Conservation (phyloP, 768 basidiomycete species). For the Cyclocybe cylindracea region DNA sequence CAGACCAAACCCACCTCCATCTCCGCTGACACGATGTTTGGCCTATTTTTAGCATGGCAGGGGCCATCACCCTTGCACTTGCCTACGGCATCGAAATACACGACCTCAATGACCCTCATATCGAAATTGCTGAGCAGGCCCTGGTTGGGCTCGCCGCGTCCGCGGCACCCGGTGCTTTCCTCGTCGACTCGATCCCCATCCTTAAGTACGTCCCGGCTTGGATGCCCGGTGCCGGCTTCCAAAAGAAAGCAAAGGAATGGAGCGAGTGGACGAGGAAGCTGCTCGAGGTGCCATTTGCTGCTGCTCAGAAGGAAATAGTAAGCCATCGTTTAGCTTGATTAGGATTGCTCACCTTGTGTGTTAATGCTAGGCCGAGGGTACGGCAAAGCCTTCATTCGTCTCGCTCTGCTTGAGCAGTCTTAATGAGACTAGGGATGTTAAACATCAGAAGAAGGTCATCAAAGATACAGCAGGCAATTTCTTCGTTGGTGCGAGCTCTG, state of each 20-base stretch:
- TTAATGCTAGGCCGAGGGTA: conserved; percentile 8
- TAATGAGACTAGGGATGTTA: conserved; percentile 5
- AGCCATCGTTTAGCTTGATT: not conserved
- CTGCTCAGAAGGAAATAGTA: conserved; percentile 18
- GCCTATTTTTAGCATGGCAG: too few relatives aligned
- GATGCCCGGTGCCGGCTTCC: conserved; percentile 41
- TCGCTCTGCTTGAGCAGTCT: conserved; percentile 13
- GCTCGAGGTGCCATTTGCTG: conserved; percentile 16
- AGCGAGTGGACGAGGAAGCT: conserved; percentile 11
- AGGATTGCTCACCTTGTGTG: not conserved
- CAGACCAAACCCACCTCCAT: too few relatives aligned
- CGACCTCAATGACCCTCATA: conserved; percentile 34
- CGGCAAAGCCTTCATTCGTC: conserved; percentile 12
- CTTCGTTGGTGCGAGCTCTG: conserved; percentile 4
- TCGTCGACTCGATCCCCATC: conserved; percentile 24
- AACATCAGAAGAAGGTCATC: conserved; percentile 12
- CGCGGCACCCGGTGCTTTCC: conserved; percentile 24
- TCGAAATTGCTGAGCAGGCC: conserved; percentile 32
- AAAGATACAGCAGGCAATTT: conserved; percentile 18
- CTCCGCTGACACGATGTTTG: too few relatives aligned
- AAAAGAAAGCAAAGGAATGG: conserved; percentile 22
- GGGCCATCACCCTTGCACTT: not conserved
- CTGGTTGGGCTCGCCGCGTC: conserved; percentile 23
- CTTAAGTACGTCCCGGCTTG: conserved; percentile 38
- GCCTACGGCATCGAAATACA: conserved; percentile 33